Evolutionary conservation across 78 protist species (phyloP).

Genomic region (Dictyostelium capitatum): DNA sequence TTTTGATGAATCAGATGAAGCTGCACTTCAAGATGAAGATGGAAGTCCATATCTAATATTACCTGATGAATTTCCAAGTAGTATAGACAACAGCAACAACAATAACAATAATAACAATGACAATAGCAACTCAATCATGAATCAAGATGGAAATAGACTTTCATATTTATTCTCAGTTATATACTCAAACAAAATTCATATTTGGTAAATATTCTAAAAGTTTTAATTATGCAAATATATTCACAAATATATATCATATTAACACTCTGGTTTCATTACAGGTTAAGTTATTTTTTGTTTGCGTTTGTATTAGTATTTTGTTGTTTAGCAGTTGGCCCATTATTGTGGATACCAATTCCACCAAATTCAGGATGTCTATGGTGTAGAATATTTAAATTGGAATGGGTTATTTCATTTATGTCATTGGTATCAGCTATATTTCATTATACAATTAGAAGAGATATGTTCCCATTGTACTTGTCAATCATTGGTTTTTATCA

Average conservation of each 20-base stretch:
- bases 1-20: neutral
- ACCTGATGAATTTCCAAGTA: too few relatives aligned
- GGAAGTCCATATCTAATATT: neutral
- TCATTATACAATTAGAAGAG: constrained; percentile 63
- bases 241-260: neutral
- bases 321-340: constrained; percentile 72
- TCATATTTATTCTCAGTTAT: neutral
- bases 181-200: constrained; percentile 16
- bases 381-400: constrained; percentile 55
- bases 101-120: neutral
- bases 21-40: neutral
- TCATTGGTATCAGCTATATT: constrained; percentile 22
- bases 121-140: neutral
- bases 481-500: constrained; percentile 32
- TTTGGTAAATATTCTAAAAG: neutral
- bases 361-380: constrained; percentile 41
- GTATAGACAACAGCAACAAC: neutral
- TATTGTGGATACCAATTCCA: constrained; percentile 34
- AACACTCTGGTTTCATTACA: neutral
- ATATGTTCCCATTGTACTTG: constrained; percentile 23
- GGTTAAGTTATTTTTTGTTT: constrained; percentile 48
- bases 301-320: constrained; percentile 28
- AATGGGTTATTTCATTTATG: constrained; percentile 47
- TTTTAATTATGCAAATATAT: too few relatives aligned
- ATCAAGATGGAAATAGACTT: neutral